phyloP scores from a whole-genome alignment of 2,329 filamentous ascomycete genomes.

The Pseudogymnoascus sp. region DNA sequence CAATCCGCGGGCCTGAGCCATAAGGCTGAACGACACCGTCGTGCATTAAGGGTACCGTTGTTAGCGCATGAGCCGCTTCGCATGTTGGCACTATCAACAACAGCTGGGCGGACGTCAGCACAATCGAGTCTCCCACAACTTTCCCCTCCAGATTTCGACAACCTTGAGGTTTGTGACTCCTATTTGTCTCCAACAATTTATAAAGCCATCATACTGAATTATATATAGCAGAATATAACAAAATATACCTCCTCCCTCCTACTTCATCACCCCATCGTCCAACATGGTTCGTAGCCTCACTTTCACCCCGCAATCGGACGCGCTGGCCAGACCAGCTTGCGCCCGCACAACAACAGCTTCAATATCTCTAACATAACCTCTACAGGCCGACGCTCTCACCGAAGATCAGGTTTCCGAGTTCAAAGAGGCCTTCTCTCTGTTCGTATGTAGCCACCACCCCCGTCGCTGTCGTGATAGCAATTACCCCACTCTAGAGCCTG shows the following conservation, averaged over 20 bases:
- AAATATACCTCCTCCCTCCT: not conserved
- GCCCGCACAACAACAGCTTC: conserved; percentile 17
- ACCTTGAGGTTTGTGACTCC: conserved; percentile 5
- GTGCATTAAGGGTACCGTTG: conserved; percentile 6
- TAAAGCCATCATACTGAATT: not conserved
- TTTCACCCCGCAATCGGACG: conserved; percentile 20
- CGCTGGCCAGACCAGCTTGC: conserved; percentile 11
- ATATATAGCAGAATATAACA: not conserved
- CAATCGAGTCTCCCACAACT: conserved; percentile 8
- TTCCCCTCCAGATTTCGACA: conserved; percentile 3
- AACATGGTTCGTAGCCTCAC: conserved; percentile 20
- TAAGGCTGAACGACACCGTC: conserved; percentile 6
- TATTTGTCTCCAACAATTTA: not conserved
- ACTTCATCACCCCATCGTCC: conserved; percentile 10
- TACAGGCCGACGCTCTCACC: conserved; percentile 91
- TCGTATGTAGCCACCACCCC: conserved; percentile 59
- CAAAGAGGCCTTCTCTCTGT: conserved; percentile 99
- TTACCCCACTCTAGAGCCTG: conserved; percentile 8
- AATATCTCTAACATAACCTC: conserved; percentile 15
- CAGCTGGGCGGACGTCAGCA: conserved; percentile 7
- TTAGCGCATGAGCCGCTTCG: conserved; percentile 1
- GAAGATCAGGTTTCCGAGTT: conserved; percentile 99
- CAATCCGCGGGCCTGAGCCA: conserved; percentile 1
- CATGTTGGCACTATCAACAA: conserved; percentile 4
- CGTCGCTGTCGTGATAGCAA: conserved; percentile 20